Evolutionary conservation across 164 flowering plant genomes (phyloP).

Genomic region (Echeveria elegans): DNA sequence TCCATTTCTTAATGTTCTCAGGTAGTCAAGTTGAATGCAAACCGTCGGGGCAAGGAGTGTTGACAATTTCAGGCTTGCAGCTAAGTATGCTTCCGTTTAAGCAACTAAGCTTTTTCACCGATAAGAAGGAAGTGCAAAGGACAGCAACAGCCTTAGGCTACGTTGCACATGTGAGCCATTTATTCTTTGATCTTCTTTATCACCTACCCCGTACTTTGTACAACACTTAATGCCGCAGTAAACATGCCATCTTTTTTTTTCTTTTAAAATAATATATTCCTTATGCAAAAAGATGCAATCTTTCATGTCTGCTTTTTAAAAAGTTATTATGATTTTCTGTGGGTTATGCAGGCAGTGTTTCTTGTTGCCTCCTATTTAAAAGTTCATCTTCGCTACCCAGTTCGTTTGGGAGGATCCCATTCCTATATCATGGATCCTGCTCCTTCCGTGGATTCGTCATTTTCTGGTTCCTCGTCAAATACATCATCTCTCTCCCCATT

Average conservation of each 20-base stretch:
- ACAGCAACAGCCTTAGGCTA: conserved; percentile 88
- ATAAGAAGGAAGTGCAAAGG: conserved; percentile 85
- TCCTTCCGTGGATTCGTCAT: conserved; percentile 54
- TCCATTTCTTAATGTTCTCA: conserved; percentile 13
- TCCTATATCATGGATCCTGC: conserved; percentile 65
- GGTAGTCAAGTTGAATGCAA: conserved; percentile 44
- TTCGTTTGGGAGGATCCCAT: conserved; percentile 81
- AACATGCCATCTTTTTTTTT: background rate
- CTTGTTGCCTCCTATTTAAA: conserved; percentile 76
- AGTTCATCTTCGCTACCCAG: conserved; percentile 83
- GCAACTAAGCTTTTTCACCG: conserved; percentile 75
- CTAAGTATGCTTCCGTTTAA: conserved; percentile 59
- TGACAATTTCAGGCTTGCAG: conserved; percentile 72
- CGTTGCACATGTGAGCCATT: conserved; percentile 77
- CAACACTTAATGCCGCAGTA: background rate
- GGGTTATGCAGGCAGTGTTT: conserved; percentile 58
- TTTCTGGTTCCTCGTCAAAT: conserved; percentile 32
- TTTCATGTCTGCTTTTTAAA: background rate
- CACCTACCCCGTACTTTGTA: background rate
- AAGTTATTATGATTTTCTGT: background rate
- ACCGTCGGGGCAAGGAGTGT: conserved; percentile 43
- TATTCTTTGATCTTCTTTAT: conserved; percentile 11
- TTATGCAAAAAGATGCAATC: background rate
- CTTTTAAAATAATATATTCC: too few species aligned
- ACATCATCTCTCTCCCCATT: conserved; percentile 20